Conservation (phyloP, 1,284 basidiomycete genomes). For the Trichosporon inkin region DNA sequence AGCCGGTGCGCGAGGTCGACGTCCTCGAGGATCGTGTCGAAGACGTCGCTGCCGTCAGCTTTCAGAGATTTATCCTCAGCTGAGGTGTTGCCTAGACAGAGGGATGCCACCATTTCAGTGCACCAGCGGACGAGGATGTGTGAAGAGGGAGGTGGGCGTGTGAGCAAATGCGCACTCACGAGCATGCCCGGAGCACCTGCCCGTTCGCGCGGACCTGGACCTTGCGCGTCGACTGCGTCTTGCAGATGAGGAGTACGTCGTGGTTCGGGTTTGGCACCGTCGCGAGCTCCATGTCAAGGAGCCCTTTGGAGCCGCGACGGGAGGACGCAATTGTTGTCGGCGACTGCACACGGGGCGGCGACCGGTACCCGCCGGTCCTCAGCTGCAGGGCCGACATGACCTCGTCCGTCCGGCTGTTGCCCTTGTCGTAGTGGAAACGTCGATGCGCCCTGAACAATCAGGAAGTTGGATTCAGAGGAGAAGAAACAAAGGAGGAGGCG, state of each 20-base stretch:
- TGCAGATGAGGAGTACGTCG: not conserved
- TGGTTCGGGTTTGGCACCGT: not conserved
- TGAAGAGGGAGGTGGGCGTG: too few relatives aligned
- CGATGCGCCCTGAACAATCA: too few relatives aligned
- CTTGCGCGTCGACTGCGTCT: not conserved
- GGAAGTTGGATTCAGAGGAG: too few relatives aligned
- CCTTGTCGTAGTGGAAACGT: too few relatives aligned
- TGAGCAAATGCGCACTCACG: not conserved
- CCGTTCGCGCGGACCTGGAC: not conserved
- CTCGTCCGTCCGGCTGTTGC: too few relatives aligned
- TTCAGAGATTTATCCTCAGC: too few relatives aligned
- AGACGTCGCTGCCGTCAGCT: conserved; percentile 6
- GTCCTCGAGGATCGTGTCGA: not conserved
- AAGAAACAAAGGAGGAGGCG: too few relatives aligned
- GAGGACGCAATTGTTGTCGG: not conserved
- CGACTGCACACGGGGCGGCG: not conserved
- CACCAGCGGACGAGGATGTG: too few relatives aligned
- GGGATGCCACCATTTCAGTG: too few relatives aligned
- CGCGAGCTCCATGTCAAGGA: not conserved
- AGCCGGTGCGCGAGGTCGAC: not conserved
- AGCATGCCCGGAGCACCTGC: not conserved
- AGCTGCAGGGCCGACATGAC: conserved; percentile 3
- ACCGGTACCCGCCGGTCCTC: not conserved
- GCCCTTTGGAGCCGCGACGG: not conserved
- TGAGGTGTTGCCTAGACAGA: too few relatives aligned